Conservation (phyloP, 257 asterid species). For the Solanum dulcamara region DNA sequence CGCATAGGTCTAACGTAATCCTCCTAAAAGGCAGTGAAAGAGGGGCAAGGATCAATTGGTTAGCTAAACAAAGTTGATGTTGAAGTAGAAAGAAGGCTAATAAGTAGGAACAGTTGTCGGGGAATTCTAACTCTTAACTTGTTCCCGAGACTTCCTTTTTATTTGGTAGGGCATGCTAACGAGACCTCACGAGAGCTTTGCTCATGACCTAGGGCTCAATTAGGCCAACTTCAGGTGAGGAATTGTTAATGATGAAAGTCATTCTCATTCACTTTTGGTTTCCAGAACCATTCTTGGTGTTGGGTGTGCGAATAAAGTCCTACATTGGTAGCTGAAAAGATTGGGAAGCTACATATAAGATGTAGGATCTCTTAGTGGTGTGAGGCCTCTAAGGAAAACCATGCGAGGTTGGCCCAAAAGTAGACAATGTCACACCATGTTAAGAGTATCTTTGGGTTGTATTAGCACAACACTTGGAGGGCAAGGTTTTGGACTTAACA, state of each 20-base stretch:
- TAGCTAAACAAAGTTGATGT: neutral
- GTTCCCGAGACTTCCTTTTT: neutral
- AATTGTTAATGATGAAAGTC: neutral
- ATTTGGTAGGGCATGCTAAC: neutral
- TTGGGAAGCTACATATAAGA: too few relatives aligned
- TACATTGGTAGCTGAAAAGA: too few relatives aligned
- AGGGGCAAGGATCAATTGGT: neutral
- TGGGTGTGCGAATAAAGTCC: too few relatives aligned
- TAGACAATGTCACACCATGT: too few relatives aligned
- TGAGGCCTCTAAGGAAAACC: too few relatives aligned
- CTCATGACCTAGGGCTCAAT: neutral
- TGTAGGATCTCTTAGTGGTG: too few relatives aligned
- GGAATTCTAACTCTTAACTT: neutral
- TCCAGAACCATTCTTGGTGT: neutral
- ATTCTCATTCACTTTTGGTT: neutral
- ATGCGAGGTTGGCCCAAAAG: too few relatives aligned
- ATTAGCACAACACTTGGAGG: too few relatives aligned
- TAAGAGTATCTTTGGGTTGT: too few relatives aligned
- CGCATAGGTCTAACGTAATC: neutral
- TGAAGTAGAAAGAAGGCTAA: neutral
- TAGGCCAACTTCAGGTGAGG: neutral
- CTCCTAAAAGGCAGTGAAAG: neutral
- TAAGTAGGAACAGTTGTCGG: neutral
- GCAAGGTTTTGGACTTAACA: neutral
- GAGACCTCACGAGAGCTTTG: neutral